phyloP scores from a whole-genome alignment of 2,329 filamentous ascomycete genomes.

The Alternaria metachromatica region DNA sequence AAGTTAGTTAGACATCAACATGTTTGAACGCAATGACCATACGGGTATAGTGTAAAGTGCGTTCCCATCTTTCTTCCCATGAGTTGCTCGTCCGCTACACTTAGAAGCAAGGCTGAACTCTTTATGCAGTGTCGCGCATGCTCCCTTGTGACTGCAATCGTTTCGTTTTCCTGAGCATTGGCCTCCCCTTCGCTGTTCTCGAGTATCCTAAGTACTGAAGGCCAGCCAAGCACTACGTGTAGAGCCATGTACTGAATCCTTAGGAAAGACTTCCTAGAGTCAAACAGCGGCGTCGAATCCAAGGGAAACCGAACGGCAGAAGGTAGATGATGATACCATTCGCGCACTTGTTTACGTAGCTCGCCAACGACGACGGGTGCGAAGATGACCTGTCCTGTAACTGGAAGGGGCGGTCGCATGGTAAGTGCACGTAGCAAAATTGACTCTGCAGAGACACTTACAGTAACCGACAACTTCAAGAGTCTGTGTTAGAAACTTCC shows the following conservation, averaged over 20 bases:
- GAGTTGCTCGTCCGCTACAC: constrained; percentile 32
- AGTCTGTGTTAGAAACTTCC: constrained; percentile 35
- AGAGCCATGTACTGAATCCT: constrained; percentile 37
- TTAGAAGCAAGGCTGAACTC: constrained; percentile 24
- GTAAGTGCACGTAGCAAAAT: background rate
- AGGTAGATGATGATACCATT: constrained; percentile 39
- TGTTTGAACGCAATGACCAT: background rate
- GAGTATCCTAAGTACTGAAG: constrained; percentile 31
- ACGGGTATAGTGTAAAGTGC: constrained; percentile 31
- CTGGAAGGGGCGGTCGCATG: background rate
- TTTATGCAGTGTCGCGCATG: constrained; percentile 18
- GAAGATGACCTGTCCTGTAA: constrained; percentile 32
- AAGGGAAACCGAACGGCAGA: constrained; percentile 30
- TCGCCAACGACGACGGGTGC: constrained; percentile 34
- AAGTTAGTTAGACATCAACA: background rate
- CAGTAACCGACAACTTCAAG: constrained; percentile 39
- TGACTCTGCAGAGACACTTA: background rate
- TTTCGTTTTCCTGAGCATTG: constrained; percentile 17
- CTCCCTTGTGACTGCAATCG: constrained; percentile 21
- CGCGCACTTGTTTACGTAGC: constrained; percentile 31
- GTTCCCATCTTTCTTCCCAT: constrained; percentile 34
- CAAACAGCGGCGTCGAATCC: constrained; percentile 34
- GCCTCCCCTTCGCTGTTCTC: constrained; percentile 24
- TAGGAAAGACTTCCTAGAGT: constrained; percentile 34
- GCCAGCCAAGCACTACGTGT: constrained; percentile 39